A percentile compares a stretch with the other conserved stretches of the same genome.
These are phyloP conservation scores for Colletotrichum sp. DNA, from an alignment of 2,329 filamentous ascomycete species.

Conservation along the genomic window DNA sequence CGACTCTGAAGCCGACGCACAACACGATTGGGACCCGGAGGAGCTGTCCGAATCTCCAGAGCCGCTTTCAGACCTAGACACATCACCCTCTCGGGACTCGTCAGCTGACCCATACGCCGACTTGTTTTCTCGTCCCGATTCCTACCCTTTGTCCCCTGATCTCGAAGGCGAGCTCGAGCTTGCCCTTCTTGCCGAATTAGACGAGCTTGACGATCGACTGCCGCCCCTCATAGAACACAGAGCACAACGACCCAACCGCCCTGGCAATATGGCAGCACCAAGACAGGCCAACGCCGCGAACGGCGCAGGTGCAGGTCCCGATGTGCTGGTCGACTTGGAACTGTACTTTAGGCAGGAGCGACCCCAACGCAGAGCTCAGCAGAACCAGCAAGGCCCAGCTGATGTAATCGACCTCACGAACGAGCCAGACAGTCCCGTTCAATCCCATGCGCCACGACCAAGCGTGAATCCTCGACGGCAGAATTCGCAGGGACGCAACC, in stretches of 20 bases:
- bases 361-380: neutral
- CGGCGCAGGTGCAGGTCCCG: neutral
- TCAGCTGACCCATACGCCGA: neutral
- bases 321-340: conserved; percentile 33
- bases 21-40: neutral
- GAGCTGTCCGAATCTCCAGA: neutral
- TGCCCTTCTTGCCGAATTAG: conserved; percentile 17
- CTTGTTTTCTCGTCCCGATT: neutral
- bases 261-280: neutral
- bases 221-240: neutral
- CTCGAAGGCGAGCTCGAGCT: conserved; percentile 16
- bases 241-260: neutral
- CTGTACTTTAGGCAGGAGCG: conserved; percentile 9
- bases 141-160: conserved; percentile 12
- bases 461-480: conserved; percentile 46
- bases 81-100: neutral
- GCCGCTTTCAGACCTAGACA: neutral
- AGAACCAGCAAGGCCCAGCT: conserved; percentile 11
- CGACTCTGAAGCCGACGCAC: conserved; percentile 10
- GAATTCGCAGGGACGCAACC: conserved; percentile 42
- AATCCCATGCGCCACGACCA: conserved; percentile 13
- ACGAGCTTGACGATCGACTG: neutral
- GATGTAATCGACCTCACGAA: conserved; percentile 55
- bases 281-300: neutral
- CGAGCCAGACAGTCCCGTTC: conserved; percentile 52